Percentiles rank a stretch among this genome's conserved stretches.
These are phyloP conservation scores for Stemphylium vesicarium DNA, from an alignment of 2,329 filamentous ascomycete species.

Conservation along the genomic window DNA sequence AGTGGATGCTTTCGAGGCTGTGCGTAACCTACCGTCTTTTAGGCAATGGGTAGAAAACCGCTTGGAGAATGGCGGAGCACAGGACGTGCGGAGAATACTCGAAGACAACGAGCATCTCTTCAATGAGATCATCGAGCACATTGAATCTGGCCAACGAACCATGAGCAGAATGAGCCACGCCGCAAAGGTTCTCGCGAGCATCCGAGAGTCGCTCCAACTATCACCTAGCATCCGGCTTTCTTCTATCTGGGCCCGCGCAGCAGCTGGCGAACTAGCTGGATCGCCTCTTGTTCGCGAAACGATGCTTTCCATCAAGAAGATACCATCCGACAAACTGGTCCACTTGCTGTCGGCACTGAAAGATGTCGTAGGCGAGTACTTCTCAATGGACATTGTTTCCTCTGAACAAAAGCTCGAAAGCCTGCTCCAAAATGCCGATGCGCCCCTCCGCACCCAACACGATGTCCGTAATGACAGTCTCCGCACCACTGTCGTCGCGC, in stretches of 20 bases:
- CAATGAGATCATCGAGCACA: constrained; percentile 48
- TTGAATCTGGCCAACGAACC: constrained; percentile 49
- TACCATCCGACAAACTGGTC: constrained; percentile 61
- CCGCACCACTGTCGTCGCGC: constrained; percentile 78
- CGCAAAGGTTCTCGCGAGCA: constrained; percentile 39
- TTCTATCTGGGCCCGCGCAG: constrained; percentile 65
- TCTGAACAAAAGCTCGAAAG: constrained; percentile 46
- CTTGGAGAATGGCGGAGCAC: constrained; percentile 45
- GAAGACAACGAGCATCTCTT: constrained; percentile 65
- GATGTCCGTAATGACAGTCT: constrained; percentile 72
- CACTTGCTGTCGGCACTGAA: constrained; percentile 51
- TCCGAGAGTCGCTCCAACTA: constrained; percentile 50
- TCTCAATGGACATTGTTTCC: constrained; percentile 26
- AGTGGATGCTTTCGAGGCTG: constrained; percentile 68
- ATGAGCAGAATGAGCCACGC: constrained; percentile 50
- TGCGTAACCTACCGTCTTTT: constrained; percentile 74
- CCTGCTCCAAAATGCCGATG: constrained; percentile 31
- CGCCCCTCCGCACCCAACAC: constrained; percentile 73
- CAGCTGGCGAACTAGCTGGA: constrained; percentile 62
- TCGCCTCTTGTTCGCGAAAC: constrained; percentile 61
- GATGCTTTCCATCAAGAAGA: constrained; percentile 65
- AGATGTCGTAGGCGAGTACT: constrained; percentile 16
- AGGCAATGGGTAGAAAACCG: constrained; percentile 47
- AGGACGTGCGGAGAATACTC: constrained; percentile 61
- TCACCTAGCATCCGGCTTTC: constrained; percentile 48